Conservation (phyloP, 1,139 yeast genomes). For the Ogataea hybrid region DNA sequence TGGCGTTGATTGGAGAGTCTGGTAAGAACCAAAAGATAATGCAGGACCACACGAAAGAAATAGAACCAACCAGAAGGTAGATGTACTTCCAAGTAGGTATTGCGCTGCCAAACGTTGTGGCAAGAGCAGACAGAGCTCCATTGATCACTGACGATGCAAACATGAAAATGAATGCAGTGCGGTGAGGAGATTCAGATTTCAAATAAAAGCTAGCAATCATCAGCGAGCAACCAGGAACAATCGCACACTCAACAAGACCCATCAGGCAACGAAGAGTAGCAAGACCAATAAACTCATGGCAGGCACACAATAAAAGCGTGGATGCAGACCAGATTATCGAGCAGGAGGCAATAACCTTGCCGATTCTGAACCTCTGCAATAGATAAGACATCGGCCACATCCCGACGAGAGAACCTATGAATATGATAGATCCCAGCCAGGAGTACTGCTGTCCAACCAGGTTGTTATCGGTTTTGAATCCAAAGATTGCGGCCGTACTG, state of each 20-base stretch:
- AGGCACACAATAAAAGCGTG: conserved; percentile 19
- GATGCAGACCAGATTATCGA: conserved; percentile 31
- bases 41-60: conserved; percentile 33
- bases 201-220: conserved; percentile 38
- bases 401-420: conserved; percentile 46
- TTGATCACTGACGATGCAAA: conserved; percentile 36
- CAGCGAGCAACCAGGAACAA: conserved; percentile 44
- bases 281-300: conserved; percentile 12
- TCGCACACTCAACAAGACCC: conserved; percentile 44
- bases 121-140: conserved; percentile 35
- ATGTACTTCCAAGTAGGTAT: conserved; percentile 34
- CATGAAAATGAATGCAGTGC: conserved; percentile 21
- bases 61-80: conserved; percentile 34
- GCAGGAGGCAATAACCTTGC: conserved; percentile 29
- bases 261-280: conserved; percentile 33
- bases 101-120: conserved; percentile 34
- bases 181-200: conserved; percentile 34
- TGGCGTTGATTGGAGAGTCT: conserved; percentile 43
- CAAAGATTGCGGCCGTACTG: conserved; percentile 45
- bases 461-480: conserved; percentile 36
- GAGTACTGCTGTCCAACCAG: conserved; percentile 43
- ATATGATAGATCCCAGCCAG: conserved; percentile 47
- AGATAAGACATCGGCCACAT: conserved; percentile 39
- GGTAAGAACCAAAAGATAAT: conserved; percentile 34
- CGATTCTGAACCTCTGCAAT: conserved; percentile 31